phyloP scores from a whole-genome alignment of 352 stramenopile species.

The Globisporangium uncinulatum region DNA sequence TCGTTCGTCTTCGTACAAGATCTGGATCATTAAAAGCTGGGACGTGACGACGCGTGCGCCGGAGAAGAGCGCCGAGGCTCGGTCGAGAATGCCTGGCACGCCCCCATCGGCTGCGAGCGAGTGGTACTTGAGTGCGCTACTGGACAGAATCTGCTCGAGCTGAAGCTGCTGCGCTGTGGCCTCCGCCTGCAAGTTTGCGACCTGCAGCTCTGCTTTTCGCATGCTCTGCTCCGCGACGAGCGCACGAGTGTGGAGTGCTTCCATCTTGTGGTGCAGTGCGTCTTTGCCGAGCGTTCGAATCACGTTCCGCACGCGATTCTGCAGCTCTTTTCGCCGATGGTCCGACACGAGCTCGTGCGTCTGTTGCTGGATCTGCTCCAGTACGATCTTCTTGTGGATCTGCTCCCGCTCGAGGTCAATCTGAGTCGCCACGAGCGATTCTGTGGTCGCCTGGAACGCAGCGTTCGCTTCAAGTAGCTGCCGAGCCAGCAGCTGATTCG shows the following conservation, averaged over 20 bases:
- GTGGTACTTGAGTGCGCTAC: constrained; percentile 51
- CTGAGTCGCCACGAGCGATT: constrained; percentile 49
- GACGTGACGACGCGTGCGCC: constrained; percentile 29
- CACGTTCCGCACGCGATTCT: constrained; percentile 46
- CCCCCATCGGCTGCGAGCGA: constrained; percentile 32
- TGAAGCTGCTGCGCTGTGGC: constrained; percentile 28
- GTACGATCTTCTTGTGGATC: constrained; percentile 29
- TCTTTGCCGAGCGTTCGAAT: constrained; percentile 59
- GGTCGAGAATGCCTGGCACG: constrained; percentile 47
- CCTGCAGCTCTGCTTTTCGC: constrained; percentile 43
- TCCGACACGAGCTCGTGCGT: constrained; percentile 44
- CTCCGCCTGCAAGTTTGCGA: constrained; percentile 25
- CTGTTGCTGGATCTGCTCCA: constrained; percentile 39
- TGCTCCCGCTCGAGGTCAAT: constrained; percentile 42
- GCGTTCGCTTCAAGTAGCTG: constrained; percentile 45
- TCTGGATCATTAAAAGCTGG: constrained; percentile 49
- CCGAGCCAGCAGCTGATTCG: constrained; percentile 35
- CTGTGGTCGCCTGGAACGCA: constrained; percentile 31
- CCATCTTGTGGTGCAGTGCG: constrained; percentile 59
- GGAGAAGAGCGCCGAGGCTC: constrained; percentile 33
- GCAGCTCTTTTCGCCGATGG: constrained; percentile 43
- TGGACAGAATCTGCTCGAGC: constrained; percentile 47
- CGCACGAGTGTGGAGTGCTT: constrained; percentile 36
- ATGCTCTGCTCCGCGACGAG: constrained; percentile 52
- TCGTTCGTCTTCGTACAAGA: constrained; percentile 47